Conservation (phyloP, 1,284 basidiomycete species). For the Ganoderma sinense region DNA sequence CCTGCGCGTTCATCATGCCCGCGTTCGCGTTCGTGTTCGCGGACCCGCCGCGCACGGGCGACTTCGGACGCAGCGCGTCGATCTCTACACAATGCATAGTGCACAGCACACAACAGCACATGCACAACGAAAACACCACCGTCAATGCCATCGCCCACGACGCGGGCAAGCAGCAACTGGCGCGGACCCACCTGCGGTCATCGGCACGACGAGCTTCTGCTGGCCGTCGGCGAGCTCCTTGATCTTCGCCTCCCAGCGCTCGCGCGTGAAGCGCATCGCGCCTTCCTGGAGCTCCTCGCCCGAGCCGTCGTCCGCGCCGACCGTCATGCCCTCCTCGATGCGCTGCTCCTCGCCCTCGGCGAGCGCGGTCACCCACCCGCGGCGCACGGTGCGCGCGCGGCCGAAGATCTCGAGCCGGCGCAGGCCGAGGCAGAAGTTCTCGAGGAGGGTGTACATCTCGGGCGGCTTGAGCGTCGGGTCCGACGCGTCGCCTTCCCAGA, state of each 20-base stretch:
- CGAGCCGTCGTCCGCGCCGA: constrained; percentile 53
- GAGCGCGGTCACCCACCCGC: constrained; percentile 93
- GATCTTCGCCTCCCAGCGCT: constrained; percentile 65
- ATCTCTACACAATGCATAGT: constrained; percentile 60
- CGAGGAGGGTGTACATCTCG: constrained; percentile 94
- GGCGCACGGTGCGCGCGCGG: constrained; percentile 72
- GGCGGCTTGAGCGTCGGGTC: constrained; percentile 90
- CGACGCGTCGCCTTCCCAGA: constrained; percentile 88
- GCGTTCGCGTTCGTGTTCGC: constrained; percentile 31
- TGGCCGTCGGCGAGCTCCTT: constrained; percentile 57
- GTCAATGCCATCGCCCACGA: not conserved
- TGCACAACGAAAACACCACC: not conserved
- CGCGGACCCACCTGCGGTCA: constrained; percentile 51
- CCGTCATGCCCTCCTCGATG: constrained; percentile 44
- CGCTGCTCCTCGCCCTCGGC: constrained; percentile 66
- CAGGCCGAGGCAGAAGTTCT: constrained; percentile 97
- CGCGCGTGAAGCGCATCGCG: constrained; percentile 57
- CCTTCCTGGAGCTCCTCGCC: constrained; percentile 44
- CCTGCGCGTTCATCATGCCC: constrained; percentile 24
- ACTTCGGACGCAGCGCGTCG: constrained; percentile 88
- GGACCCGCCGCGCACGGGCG: constrained; percentile 63
- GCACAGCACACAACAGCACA: not conserved
- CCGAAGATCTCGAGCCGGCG: constrained; percentile 94
- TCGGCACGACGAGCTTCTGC: constrained; percentile 68
- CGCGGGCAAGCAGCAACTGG: constrained; percentile 2